Evolutionary conservation across 768 basidiomycete species (phyloP).

Genomic region (Termitomyces sp.): DNA sequence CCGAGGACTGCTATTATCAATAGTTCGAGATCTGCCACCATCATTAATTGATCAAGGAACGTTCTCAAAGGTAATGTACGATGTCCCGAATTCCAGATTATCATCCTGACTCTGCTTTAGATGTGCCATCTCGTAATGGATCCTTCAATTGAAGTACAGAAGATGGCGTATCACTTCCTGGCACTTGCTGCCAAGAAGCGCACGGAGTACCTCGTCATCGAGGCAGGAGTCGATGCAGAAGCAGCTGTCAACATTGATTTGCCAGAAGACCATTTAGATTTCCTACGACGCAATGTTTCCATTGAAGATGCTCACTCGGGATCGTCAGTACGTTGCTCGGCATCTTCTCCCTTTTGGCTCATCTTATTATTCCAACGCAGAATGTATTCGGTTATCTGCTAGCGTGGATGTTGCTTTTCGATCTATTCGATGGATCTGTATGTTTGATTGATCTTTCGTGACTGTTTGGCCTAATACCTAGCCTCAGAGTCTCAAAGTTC

Average conservation of each 20-base stretch:
- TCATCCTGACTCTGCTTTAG: constrained; percentile 27
- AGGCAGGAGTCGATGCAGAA: constrained; percentile 76
- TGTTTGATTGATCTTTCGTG: constrained; percentile 17
- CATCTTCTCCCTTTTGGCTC: not conserved
- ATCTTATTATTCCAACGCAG: constrained; percentile 18
- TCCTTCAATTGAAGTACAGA: constrained; percentile 57
- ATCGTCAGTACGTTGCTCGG: constrained; percentile 25
- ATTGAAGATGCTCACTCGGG: constrained; percentile 28
- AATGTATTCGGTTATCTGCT: constrained; percentile 66
- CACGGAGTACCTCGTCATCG: constrained; percentile 82
- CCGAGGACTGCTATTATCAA: constrained; percentile 58
- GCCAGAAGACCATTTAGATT: constrained; percentile 58
- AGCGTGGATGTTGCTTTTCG: constrained; percentile 86
- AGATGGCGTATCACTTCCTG: constrained; percentile 71
- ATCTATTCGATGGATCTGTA: constrained; percentile 80
- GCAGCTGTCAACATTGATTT: constrained; percentile 45
- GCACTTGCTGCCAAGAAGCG: constrained; percentile 61
- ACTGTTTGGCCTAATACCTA: too few relatives aligned
- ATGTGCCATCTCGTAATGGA: constrained; percentile 79
- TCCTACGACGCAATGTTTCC: constrained; percentile 47
- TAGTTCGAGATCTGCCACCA: constrained; percentile 61
- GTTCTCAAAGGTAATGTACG: constrained; percentile 48
- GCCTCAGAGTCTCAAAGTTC: constrained; percentile 80
- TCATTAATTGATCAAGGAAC: constrained; percentile 59
- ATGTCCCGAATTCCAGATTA: not conserved